phyloP scores from a whole-genome alignment of 179 eudicot species.

The Drosera spatulata region DNA sequence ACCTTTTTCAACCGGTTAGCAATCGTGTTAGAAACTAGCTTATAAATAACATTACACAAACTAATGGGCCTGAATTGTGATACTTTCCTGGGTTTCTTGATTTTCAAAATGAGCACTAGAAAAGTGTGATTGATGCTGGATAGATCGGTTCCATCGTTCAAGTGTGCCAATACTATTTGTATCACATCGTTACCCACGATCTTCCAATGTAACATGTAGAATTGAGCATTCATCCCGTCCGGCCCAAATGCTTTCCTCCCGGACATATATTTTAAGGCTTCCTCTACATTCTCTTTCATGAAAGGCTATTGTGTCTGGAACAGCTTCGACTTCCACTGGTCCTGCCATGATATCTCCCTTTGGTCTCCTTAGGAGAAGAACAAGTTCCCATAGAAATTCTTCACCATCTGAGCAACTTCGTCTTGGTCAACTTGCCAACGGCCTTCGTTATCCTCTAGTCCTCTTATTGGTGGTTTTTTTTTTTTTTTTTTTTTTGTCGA shows the following conservation, averaged over 20 bases:
- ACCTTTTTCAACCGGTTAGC: background rate
- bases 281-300: background rate
- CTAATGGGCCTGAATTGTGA: background rate
- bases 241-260: background rate
- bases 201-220: background rate
- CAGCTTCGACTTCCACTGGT: background rate
- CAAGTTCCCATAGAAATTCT: too few relatives aligned
- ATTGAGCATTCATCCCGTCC: background rate
- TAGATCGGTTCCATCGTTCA: background rate
- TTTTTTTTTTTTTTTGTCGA: too few relatives aligned
- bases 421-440: too few relatives aligned
- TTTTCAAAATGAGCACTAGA: background rate
- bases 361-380: too few relatives aligned
- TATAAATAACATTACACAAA: slow-evolving; percentile 1
- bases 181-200: background rate
- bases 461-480: too few relatives aligned
- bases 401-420: too few relatives aligned
- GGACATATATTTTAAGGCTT: background rate
- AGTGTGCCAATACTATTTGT: background rate
- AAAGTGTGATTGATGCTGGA: background rate
- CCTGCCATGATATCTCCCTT: too few relatives aligned
- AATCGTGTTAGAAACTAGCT: background rate
- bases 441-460: too few relatives aligned
- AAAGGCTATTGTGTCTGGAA: background rate
- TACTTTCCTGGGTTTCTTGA: background rate